These are phyloP conservation scores for Russula emetica DNA, from an alignment of 768 basidiomycete species.

Conservation along the genomic window DNA sequence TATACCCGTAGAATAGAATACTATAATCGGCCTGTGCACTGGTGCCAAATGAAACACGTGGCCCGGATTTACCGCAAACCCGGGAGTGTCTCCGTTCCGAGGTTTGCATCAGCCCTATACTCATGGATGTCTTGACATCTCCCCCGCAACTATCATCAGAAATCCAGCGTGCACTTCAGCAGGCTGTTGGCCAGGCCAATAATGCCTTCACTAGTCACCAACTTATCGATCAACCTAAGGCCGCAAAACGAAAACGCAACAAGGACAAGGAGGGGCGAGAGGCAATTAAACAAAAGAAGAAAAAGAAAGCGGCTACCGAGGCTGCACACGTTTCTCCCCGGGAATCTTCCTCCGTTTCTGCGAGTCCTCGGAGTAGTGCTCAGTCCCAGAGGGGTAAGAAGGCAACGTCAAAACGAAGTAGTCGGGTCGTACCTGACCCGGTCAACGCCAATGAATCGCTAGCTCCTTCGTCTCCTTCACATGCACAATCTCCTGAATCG, in stretches of 20 bases:
- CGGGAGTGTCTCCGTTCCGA: not conserved
- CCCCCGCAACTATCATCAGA: constrained; percentile 38
- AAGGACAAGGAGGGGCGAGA: constrained; percentile 16
- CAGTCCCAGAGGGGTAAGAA: constrained; percentile 35
- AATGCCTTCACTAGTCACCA: constrained; percentile 36
- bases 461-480: constrained; percentile 11
- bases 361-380: constrained; percentile 17
- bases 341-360: not conserved
- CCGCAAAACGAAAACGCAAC: constrained; percentile 39
- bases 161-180: constrained; percentile 49
- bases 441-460: constrained; percentile 15
- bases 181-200: constrained; percentile 46
- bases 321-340: not conserved
- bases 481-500: constrained; percentile 39
- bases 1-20: not conserved
- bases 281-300: constrained; percentile 35
- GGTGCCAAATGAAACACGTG: constrained; percentile 10
- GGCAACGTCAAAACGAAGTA: constrained; percentile 31
- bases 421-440: not conserved
- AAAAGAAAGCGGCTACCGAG: constrained; percentile 27
- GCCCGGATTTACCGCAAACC: not conserved
- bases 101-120: constrained; percentile 11
- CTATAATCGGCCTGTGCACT: not conserved
- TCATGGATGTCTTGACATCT: constrained; percentile 19
- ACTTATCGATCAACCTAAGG: constrained; percentile 20